Evolutionary conservation across 768 basidiomycete species (phyloP).

Genomic region (Crepidotus variabilis): DNA sequence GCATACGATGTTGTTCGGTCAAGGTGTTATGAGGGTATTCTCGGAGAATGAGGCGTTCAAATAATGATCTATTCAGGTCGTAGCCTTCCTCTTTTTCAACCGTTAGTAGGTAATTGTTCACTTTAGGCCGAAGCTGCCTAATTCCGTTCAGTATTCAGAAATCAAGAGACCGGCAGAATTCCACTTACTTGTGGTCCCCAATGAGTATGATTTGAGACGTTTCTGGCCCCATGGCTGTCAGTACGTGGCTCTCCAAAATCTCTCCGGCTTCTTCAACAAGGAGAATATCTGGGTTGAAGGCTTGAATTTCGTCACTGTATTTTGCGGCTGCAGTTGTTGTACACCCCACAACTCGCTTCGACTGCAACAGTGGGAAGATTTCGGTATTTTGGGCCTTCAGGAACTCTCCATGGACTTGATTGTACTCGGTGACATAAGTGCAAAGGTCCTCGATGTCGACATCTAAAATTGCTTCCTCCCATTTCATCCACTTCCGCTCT

Average conservation of each 20-base stretch:
- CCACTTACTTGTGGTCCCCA: constrained; percentile 65
- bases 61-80: constrained; percentile 64
- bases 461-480: constrained; percentile 31
- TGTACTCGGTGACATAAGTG: constrained; percentile 32
- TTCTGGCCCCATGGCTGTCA: constrained; percentile 47
- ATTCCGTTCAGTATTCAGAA: background rate
- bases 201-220: constrained; percentile 60
- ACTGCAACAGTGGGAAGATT: constrained; percentile 27
- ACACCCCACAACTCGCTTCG: constrained; percentile 59
- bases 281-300: constrained; percentile 45
- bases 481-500: constrained; percentile 21
- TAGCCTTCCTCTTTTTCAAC: constrained; percentile 67
- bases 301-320: constrained; percentile 43
- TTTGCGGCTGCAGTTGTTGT: constrained; percentile 72
- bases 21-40: constrained; percentile 62
- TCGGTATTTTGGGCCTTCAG: constrained; percentile 32
- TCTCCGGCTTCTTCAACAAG: constrained; percentile 75
- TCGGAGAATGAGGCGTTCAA: constrained; percentile 62
- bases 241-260: constrained; percentile 63
- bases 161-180: background rate
- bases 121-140: constrained; percentile 72
- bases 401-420: constrained; percentile 33
- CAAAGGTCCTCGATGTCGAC: constrained; percentile 32
- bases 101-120: constrained; percentile 60
- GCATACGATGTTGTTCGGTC: constrained; percentile 64